Evolutionary conservation across 192 early-diverging fungal genomes (phyloP), one percentile per base, ranked within the genome.

Genomic region (Coemansia sp.): DNA sequence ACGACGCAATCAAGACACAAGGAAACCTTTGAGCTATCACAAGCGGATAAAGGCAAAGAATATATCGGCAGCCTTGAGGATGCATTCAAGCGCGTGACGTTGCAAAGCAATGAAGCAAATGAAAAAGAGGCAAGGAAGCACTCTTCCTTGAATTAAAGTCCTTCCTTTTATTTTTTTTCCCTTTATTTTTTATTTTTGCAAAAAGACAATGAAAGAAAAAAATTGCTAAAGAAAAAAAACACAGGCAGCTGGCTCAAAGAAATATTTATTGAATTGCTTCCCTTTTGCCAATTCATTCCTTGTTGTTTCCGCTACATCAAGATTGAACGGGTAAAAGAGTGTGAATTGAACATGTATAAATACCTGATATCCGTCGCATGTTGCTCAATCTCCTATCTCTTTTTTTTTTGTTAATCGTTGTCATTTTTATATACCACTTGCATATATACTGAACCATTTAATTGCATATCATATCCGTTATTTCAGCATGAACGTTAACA

Each of bases 31-130:
- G 42, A 16, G 7, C 42, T 12, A 3, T 29, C 31, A 8, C 29
- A 14, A 32, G 16, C 6, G 6, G 34, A 42, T 10, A 40, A 40
- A 3, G 34, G 20, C 56, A 57, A 32, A 18, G 36, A 18, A 4
- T 4, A 59, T 12, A 28, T 20, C 36, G 32, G 36, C 55, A 17
- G 29, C 4, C 22, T 59, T 14, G 57, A 31, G 32, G 36, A 59
- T 18, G 57, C 57, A 38, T 42, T 59, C 32, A 34, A 40, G 18
- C 57, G 34, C 17, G 34, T 59, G 57, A 36, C 57, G 14, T 42
- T 59, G 57, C 32, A 34, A 33, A 22, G 36, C 20, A 58, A 34
- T 18, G 32, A 58, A 33, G 1, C 1, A 58, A 18, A 18, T 6
- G n/a, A n/a, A 42, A n/a, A 42, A 59, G 32, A 42, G 36, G 22